phyloP scores from a whole-genome alignment of 495 filamentous ascomycete genomes.

The Penicillium cosmopolitanum region DNA sequence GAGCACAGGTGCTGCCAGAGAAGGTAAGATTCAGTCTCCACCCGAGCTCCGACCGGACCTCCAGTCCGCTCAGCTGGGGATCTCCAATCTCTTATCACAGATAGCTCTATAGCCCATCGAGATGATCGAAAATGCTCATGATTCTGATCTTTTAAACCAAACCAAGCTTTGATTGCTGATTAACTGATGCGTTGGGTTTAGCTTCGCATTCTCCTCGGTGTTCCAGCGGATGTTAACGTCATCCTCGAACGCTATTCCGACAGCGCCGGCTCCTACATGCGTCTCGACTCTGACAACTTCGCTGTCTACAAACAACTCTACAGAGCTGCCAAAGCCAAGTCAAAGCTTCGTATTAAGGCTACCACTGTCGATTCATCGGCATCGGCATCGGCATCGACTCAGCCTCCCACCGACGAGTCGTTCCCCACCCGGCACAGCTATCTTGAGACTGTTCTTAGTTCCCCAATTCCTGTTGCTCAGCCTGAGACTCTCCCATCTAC shows the following conservation, averaged over 20 bases:
- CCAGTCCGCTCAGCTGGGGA: constrained; percentile 22
- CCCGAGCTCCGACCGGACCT: constrained; percentile 39
- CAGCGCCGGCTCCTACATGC: constrained; percentile 79
- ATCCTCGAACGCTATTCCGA: constrained; percentile 96
- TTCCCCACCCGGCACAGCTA: constrained; percentile 35
- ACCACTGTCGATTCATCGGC: constrained; percentile 42
- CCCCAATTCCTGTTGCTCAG: constrained; percentile 30
- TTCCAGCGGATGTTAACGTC: constrained; percentile 68
- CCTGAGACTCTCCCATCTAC: constrained; percentile 17
- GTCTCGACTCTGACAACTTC: constrained; percentile 74
- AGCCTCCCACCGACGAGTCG: constrained; percentile 12
- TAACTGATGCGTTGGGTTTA: constrained; percentile 43
- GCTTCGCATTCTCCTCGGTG: constrained; percentile 74
- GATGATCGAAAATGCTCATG: constrained; percentile 8
- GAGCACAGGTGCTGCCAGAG: constrained; percentile 69
- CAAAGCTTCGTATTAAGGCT: constrained; percentile 90
- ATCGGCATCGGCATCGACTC: constrained; percentile 9
- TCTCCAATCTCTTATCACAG: constrained; percentile 26
- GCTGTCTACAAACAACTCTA: constrained; percentile 95
- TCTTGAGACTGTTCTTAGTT: constrained; percentile 48
- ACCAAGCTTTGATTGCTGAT: constrained; percentile 13
- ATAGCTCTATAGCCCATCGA: constrained; percentile 15
- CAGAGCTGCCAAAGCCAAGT: constrained; percentile 96
- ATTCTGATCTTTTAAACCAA: constrained; percentile 6
- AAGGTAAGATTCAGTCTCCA: constrained; percentile 71